A percentile compares a stretch with the other conserved stretches of the same genome.
Conservation (phyloP, 2,329 filamentous ascomycete species). For the Fusarium sororula region DNA sequence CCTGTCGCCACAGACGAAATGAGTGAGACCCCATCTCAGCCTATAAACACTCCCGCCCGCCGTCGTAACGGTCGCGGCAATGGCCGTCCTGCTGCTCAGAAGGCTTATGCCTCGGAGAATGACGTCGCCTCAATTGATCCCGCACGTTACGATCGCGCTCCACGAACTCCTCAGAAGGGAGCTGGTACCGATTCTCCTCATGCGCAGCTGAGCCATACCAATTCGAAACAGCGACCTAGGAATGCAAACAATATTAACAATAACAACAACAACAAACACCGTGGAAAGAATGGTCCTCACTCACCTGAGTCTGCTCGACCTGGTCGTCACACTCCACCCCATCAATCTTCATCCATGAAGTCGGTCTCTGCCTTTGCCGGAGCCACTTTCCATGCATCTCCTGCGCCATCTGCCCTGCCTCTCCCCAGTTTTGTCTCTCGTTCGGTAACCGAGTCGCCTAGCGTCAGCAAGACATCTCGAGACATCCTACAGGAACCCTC, state of each 20-base stretch:
- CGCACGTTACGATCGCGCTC: slow-evolving; percentile 47
- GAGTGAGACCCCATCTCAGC: slow-evolving; percentile 47
- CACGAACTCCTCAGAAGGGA: slow-evolving; percentile 60
- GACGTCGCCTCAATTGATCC: slow-evolving; percentile 51
- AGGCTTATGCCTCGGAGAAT: slow-evolving; percentile 69
- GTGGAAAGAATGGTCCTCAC: slow-evolving; percentile 43
- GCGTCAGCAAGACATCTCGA: slow-evolving; percentile 48
- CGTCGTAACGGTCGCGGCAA: slow-evolving; percentile 53
- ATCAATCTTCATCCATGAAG: slow-evolving; percentile 55
- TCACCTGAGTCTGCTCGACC: slow-evolving; percentile 55
- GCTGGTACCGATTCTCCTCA: slow-evolving; percentile 48
- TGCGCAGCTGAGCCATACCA: slow-evolving; percentile 39
- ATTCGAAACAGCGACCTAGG: slow-evolving; percentile 45
- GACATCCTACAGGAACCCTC: slow-evolving; percentile 53
- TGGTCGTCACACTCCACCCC: slow-evolving; percentile 54
- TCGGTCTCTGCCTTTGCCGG: slow-evolving; percentile 80
- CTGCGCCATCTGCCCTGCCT: slow-evolving; percentile 87
- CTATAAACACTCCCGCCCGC: slow-evolving; percentile 48
- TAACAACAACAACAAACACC: slow-evolving; percentile 42
- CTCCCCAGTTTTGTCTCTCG: slow-evolving; percentile 88
- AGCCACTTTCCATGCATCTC: slow-evolving; percentile 93
- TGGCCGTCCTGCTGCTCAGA: slow-evolving; percentile 55
- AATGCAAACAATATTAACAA: slow-evolving; percentile 26
- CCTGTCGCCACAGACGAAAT: slow-evolving; percentile 38
- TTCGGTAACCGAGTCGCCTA: slow-evolving; percentile 73